Percentiles rank a stretch among this genome's conserved stretches.
Evolutionary conservation across 1,284 basidiomycete species (phyloP).

Genomic region (Ceratobasidium papillatum): DNA sequence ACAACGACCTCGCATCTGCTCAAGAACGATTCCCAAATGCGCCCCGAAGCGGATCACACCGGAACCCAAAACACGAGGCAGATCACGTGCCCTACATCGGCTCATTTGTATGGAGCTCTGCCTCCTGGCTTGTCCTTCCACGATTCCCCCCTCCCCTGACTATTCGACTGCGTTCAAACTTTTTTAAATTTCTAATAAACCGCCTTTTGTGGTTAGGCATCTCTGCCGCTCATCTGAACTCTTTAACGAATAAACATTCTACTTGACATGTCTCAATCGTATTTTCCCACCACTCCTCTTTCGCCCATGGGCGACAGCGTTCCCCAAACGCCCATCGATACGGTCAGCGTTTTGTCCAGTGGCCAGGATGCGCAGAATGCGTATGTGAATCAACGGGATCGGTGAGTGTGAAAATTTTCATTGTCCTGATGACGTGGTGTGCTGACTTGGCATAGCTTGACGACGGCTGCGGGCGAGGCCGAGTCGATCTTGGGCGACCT

Average conservation of each 20-base stretch:
- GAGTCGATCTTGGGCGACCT: constrained; percentile 75
- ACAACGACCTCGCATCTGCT: background rate
- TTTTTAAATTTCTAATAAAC: constrained; percentile 5
- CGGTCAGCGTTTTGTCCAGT: constrained; percentile 47
- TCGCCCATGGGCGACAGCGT: constrained; percentile 22
- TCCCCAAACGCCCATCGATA: constrained; percentile 21
- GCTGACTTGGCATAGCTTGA: constrained; percentile 61
- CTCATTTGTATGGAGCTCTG: constrained; percentile 3
- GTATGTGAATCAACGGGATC: constrained; percentile 74
- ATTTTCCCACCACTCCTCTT: constrained; percentile 39
- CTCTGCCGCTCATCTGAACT: constrained; percentile 13
- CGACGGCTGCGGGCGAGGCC: constrained; percentile 77
- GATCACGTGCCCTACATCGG: constrained; percentile 18
- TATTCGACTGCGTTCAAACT: background rate
- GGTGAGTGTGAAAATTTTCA: constrained; percentile 56
- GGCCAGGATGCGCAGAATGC: constrained; percentile 76
- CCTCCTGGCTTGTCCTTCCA: background rate
- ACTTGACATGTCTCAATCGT: constrained; percentile 38
- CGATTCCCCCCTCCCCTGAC: constrained; percentile 22
- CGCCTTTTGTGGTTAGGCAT: background rate
- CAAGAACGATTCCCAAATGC: background rate
- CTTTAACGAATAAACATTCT: background rate
- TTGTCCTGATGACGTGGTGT: constrained; percentile 15
- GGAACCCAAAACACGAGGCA: constrained; percentile 38
- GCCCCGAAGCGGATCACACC: constrained; percentile 28